Base-by-base conservation (phyloP, 2,329 filamentous ascomycete genomes). In the Stagonosporopsis cucurbitacearum region DNA sequence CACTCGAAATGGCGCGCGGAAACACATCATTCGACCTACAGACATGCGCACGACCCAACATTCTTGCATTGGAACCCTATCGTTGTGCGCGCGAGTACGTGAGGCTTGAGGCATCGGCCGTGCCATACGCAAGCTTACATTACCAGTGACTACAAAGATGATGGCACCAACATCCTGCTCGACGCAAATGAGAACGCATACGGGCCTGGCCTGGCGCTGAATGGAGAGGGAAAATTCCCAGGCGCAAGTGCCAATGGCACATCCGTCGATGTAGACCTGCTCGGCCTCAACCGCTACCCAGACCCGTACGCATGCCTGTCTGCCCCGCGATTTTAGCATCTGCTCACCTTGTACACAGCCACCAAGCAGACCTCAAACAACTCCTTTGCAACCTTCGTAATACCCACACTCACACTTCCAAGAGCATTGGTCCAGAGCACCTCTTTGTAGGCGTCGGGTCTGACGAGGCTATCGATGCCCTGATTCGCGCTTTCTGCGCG, bases 161-260 rank as follows among this genome's bases (percentile, higher is more conserved):
- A 99, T 74, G 95, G 95, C 65, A 94, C 88, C 56, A 98, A 98
- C 72, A 87, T 98, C 69, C 88, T 99, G 48, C 89, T 99, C 64
- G 95, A 99, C 75, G 95, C 95, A 67, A 99, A 99, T 71, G 95
- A 99, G 80, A 99, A 99, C 72, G 92, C 95, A 57, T 97, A 89
- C 70, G 95, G 95, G 0, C 94, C 95, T 0, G 89, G 91, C 1
- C 80, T 97, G 44, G 79, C 82, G 2, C 66, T 88, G 44, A 76
- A 77, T 26, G 67, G 72, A 1, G 71, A 82, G 36, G 79, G 81
- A 11, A 79, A 81, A 45, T 77, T 84, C 11, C 73, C 81, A 47
- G 75, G 80, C 43, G 73, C 78, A 2, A 71, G 66, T 23, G 63
- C 62, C 37, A 78, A 78, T 60, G 76, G 77, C 54, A 47, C 32